Base-by-base conservation (phyloP, 1,284 basidiomycete species). In the Kalmanozyma brasiliensis region DNA sequence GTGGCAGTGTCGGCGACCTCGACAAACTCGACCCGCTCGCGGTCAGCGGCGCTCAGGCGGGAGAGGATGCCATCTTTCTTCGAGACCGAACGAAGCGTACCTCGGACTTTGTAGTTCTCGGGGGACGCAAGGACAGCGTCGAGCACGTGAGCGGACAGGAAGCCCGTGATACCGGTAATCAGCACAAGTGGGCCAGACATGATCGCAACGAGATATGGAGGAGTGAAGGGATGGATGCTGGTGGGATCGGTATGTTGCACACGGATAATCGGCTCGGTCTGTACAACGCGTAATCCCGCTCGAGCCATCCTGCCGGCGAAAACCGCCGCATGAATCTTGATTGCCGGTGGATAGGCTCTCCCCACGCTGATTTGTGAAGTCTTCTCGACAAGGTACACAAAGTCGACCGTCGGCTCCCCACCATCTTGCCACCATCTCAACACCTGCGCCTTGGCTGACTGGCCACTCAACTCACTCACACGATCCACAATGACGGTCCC, bases 1-100 rank as follows among this genome's bases (percentile, higher is more conserved):
- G 74, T 74, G 17, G 80, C 81, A 16, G 81, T 78, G 38, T 82
- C 82, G 37, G 74, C 60, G 24, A 83, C 77, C 43, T 78, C 52
- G 32, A 79, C 67, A 13, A 79, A 55, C 45, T 78, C 71, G 38
- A 79, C 52, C 17, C 76, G 48, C 26, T 66, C 33, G 10, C 60
- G 65, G 16, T 79, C 69, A 13, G 49, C 30, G 0, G 57, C 34
- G 22, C 40, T 52, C 4, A 75, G 38, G 3, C 73, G 65, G 7
- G 72, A 22, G 20, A 79, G 65, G 23, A 79, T 55, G 24, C 34
- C 73, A 16, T 76, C 74, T n/a, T 64, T 65, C 64, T 78, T 78
- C 37, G 33, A 33, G 20, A 60, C 41, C 4, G 63, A 71, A 17
- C 76, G 60, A 22, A 79, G 48, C 17, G 77, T 79, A 13, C 76